Base-by-base conservation (phyloP, 805 yeast species). In the Spathaspora girioi region DNA sequence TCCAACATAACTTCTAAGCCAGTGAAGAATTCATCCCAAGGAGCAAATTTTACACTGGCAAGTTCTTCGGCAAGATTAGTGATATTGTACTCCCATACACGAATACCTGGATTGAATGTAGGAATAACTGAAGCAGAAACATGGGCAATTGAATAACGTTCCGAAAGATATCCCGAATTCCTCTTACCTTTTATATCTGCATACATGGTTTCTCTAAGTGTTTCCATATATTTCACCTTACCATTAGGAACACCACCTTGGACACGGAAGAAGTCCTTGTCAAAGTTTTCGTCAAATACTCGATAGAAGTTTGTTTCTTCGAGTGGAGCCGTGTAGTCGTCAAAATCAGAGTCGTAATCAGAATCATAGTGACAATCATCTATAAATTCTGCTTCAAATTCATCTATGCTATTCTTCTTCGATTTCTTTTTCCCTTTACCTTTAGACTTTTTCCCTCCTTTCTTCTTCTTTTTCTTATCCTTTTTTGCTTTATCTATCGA, bases 41-140 rank as follows among this genome's bases (percentile, higher is more conserved):
- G 76, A 53, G 72, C 73, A 56, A 56, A 69, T 17, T 50, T 56
- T 10, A 11, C 46, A 40, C n/a, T 53, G 17, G 47, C 18, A 10
- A 50, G 48, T 14, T 50, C 38, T 38, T 61, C 59, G n/a, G 64
- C 69, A 45, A 87, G 62, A 1, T 76, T 85, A 0, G 89, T 78
- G 38, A 80, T 79, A 61, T 89, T 89, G 65, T 89, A 89, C 64
- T 89, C 96, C 94, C 96, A 89, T 1, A 89, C 83, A 56, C 96
- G 75, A 54, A 89, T 62, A 5, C 91, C 89, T 5, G 97, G 91
- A 57, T 87, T 88, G 68, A 84, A 90, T 0, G 96, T 89, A 2
- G 97, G 96, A 12, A 90, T 81, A 12, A 89, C 82, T 50, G 92
- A 85, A 1, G 91, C 83, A 2, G 84, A 77, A 14, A 89, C 81